Evolutionary conservation across 164 flowering plant species (phyloP), one percentile per base, ranked within the genome.

Genomic region (Echeveria elegans): DNA sequence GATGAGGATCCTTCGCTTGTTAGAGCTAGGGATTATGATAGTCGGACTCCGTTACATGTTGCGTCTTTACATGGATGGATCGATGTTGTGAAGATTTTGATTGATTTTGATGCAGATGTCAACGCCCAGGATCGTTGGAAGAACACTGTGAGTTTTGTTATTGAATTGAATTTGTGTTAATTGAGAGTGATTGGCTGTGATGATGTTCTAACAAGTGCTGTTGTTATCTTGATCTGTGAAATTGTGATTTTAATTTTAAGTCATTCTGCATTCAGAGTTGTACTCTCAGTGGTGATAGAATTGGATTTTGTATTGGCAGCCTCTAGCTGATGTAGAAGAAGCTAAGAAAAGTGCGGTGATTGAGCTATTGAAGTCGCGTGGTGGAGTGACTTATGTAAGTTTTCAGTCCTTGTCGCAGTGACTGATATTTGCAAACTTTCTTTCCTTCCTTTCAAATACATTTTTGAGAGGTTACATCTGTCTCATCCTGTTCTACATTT

Each of bases 311-410:
- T 63, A 56, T 63, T 82, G 74, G 69, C 92, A 95, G 99, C 99
- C 99, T 65, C 78, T 95, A 72, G 99, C 97, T 63, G 99, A 95
- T 81, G 97, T 97, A 30, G 99, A 95, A 84, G 97, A 97, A 83
- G 96, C 97, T 52, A 89, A 85, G 74, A 89, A 88, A 67, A 76
- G 75, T 24, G 70, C 16, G 50, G 87, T 86, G 92, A 80, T 92
- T 63, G 97, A 92, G 80, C 77, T 95, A 58, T 75, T 95, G 53
- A 87, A 83, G 67, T 80, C 89, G 30, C 72, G 80, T 79, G 97
- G 99, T 63, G 99, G 97, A 68, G 66, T 76, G 73, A 87, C 97
- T 32, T 88, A 32, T 82, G 99, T 95, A 80, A 86, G 99, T 85
- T 43, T 64, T 21, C 10, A 7, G 58, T 21, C 6, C 8, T 23